Percentiles rank a stretch among this genome's conserved stretches.
phyloP scores from a whole-genome alignment of 805 yeast species.

The Ascoidea asiatica region DNA sequence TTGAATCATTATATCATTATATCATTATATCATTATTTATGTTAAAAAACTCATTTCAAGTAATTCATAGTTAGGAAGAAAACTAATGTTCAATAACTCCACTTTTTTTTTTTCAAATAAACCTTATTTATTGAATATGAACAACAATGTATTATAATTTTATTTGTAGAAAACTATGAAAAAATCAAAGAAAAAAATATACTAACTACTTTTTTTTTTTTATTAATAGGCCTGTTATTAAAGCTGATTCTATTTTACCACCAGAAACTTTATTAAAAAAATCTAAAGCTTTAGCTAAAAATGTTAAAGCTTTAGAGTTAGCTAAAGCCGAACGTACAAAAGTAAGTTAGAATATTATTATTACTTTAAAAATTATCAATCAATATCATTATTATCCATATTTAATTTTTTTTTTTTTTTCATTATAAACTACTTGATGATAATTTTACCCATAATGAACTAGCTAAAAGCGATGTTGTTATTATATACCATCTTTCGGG shows the following conservation, averaged over 20 bases:
- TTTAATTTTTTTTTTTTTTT: slow-evolving; percentile 1
- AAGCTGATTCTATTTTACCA: slow-evolving; percentile 18
- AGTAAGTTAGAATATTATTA: slow-evolving; percentile 71
- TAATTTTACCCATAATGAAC: slow-evolving; percentile 4
- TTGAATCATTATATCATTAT: too few species aligned
- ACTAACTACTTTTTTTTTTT: slow-evolving; percentile 5
- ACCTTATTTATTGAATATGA: too few species aligned
- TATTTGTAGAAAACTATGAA: too few species aligned
- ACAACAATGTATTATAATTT: not conserved
- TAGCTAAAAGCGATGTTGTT: slow-evolving; percentile 11
- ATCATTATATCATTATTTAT: not conserved
- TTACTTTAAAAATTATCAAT: too few species aligned
- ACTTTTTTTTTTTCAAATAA: too few species aligned
- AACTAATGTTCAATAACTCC: not conserved
- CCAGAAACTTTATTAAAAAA: slow-evolving; percentile 86
- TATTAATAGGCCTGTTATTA: slow-evolving; percentile 22
- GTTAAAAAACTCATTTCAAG: not conserved
- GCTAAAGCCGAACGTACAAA: slow-evolving; percentile 66
- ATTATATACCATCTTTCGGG: slow-evolving; percentile 11
- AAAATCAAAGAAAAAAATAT: slow-evolving; percentile 2
- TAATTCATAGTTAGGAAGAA: not conserved
- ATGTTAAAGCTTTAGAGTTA: slow-evolving; percentile 66
- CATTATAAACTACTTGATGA: slow-evolving; percentile 3
- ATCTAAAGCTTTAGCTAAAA: slow-evolving; percentile 66
- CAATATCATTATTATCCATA: not conserved